Evolutionary conservation across 768 basidiomycete species (phyloP).

Genomic region (Amyloporia xantha): DNA sequence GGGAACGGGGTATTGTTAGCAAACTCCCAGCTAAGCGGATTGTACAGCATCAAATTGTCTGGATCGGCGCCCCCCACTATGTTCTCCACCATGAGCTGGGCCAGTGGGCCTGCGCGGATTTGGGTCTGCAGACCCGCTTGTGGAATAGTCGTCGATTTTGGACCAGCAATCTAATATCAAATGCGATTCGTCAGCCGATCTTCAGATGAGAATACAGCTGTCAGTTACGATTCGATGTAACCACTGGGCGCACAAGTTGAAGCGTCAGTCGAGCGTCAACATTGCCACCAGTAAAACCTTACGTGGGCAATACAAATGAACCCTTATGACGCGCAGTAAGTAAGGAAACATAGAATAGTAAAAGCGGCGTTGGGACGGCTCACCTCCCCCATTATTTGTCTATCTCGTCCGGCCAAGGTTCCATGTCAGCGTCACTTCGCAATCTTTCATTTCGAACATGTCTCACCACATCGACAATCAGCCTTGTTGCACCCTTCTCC

Average conservation of each 20-base stretch:
- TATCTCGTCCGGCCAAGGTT: too few relatives aligned
- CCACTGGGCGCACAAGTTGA: conserved; percentile 21
- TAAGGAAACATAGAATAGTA: neutral
- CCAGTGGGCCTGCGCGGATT: conserved; percentile 41
- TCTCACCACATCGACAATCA: conserved; percentile 50
- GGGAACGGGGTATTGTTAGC: conserved; percentile 39
- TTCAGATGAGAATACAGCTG: too few relatives aligned
- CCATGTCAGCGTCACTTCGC: neutral
- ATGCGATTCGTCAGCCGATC: too few relatives aligned
- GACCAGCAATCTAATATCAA: conserved; percentile 41
- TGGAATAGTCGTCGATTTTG: conserved; percentile 43
- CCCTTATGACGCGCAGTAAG: conserved; percentile 16
- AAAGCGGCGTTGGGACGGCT: neutral
- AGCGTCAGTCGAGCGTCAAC: neutral
- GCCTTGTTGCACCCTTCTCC: conserved; percentile 38
- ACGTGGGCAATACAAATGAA: conserved; percentile 59
- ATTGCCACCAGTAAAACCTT: conserved; percentile 13
- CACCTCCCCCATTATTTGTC: conserved; percentile 29
- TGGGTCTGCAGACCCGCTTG: conserved; percentile 50
- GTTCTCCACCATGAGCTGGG: conserved; percentile 40
- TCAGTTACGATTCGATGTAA: conserved; percentile 34
- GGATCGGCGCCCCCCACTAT: conserved; percentile 41
- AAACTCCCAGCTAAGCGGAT: conserved; percentile 42
- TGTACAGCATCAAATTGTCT: conserved; percentile 37
- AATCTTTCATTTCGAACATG: neutral